Evolutionary conservation across 108 stramenopile genomes (phyloP).

Genomic region (Mediolabrus comicus): DNA sequence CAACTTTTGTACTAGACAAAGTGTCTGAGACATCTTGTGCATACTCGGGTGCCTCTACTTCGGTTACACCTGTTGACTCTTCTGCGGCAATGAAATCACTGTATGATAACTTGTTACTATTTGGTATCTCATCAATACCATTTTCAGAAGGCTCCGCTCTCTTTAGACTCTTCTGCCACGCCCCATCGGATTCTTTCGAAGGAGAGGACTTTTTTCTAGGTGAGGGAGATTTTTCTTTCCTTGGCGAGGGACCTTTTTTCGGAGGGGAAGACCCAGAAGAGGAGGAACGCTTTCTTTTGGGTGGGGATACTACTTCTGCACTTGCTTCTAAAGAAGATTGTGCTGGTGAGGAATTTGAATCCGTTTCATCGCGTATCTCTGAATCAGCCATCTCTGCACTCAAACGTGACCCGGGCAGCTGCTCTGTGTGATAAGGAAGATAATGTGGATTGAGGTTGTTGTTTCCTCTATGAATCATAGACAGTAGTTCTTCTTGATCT

Average conservation of each 20-base stretch:
- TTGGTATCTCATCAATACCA: background rate
- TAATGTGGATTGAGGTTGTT: background rate
- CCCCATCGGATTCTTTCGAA: background rate
- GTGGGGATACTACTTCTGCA: too few relatives aligned
- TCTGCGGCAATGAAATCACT: background rate
- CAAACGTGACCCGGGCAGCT: background rate
- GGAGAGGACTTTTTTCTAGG: background rate
- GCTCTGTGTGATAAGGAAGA: background rate
- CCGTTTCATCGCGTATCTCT: background rate
- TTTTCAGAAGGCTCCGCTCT: background rate
- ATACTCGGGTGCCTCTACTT: background rate
- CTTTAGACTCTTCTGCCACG: background rate
- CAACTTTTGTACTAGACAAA: background rate
- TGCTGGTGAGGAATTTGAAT: background rate
- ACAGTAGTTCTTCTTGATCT: background rate
- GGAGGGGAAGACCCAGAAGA: too few relatives aligned
- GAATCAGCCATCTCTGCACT: background rate
- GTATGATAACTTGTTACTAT: background rate
- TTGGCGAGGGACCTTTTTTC: background rate
- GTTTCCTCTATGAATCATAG: background rate
- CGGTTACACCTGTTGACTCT: background rate
- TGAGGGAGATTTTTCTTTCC: background rate
- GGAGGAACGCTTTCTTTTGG: background rate
- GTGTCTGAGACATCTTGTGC: background rate
- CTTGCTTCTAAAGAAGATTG: background rate